Base-by-base conservation (phyloP, 768 basidiomycete genomes). In the Lactifluus volemus region DNA sequence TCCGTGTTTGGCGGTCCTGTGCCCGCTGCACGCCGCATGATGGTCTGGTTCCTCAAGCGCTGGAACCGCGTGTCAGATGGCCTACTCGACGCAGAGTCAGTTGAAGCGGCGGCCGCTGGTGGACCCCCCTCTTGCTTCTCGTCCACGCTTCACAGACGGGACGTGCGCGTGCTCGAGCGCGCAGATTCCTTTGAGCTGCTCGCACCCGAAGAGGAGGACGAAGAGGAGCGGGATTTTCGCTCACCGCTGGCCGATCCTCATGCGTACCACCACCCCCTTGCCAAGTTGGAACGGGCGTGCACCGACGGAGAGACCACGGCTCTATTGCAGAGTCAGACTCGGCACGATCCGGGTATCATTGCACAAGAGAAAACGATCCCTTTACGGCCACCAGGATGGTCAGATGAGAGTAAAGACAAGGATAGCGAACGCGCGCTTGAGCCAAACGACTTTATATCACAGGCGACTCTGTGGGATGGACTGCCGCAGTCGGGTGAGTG, bases 1-100 rank as follows among this genome's bases (percentile, higher is more conserved):
- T 67, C 72, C 14, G 65, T 81, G 41, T 68, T 78, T 49, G 76
- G 78, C 3, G 74, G 74, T 15, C 58, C 65, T 5, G 49, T 63
- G 19, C 52, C 54, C 8, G 65, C 60, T 1, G 58, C 59, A 7
- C 55, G 65, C 5, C 56, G 60, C 14, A 59, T 59, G 59, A 61
- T 65, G 63, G 54, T 62, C 29, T 66, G 65, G 65, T 45, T 61
- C 30, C 63, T 66, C 15, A 58, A 55, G 53, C 63, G 60, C 29
- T 66, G 65, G 63, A 55, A 55, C 10, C 55, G 54, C 17, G 42
- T 66, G 19, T 65, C 65, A n/a, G 65, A 66, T 3, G 65, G 65
- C 12, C 47, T 66, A 10, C 63, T 66, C 9, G 64, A 65, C 15
- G 59, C 53, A 0, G 59, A 59, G 21, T 39, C 58, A 7, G 50